Base-by-base conservation (phyloP, 2,329 filamentous ascomycete genomes). In the Penicillium hesseltinei region DNA sequence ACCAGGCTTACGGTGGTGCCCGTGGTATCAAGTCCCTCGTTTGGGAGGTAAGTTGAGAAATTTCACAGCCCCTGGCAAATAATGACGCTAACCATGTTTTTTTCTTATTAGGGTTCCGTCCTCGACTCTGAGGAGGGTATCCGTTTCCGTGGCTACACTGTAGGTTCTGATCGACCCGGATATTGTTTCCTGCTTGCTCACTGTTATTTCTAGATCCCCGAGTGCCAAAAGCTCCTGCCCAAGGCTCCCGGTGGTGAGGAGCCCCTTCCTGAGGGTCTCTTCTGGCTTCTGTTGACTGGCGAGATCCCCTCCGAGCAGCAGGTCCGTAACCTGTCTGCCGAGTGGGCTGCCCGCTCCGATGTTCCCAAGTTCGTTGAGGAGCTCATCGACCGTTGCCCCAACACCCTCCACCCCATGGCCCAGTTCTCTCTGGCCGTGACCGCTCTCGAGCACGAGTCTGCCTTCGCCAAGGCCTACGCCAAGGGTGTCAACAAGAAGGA, bases 401-500 rank as follows among this genome's bases (percentile, higher is more conserved):
- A 85, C 82, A 92, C 96, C 80, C 91, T 99, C 70, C 94, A 99
- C 87, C 94, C 94, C 78, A 99, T 99, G 94, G 93, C 94, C 63
- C 94, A 99, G 83, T 95, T 99, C 86, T 97, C 94, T 59, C 84
- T 99, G 73, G 94, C 94, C 73, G 92, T 99, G 72, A 96, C 90
- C 70, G 94, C 94, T 74, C 92, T 99, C 74, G 94, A 99, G 88
- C 92, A 96, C 81, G 93, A 95, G 78, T 97, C 94, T 63, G 87
- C 90, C 66, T 99, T 99, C 81, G 88, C 94, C 78, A 96, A 97
- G 86, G 94, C 94, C 72, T 99, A 99, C 77, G 93, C 92, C 74
- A 96, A 95, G 87, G 94, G 94, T 75, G 91, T 99, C 75, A 94
- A 93, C 88, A 99, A 99, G 90, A 91, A 92, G 80, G 92, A 97